A percentile compares a stretch with the other conserved stretches of the same genome.
phyloP scores from a whole-genome alignment of 495 filamentous ascomycete genomes.

The Tetracladium setigerum region DNA sequence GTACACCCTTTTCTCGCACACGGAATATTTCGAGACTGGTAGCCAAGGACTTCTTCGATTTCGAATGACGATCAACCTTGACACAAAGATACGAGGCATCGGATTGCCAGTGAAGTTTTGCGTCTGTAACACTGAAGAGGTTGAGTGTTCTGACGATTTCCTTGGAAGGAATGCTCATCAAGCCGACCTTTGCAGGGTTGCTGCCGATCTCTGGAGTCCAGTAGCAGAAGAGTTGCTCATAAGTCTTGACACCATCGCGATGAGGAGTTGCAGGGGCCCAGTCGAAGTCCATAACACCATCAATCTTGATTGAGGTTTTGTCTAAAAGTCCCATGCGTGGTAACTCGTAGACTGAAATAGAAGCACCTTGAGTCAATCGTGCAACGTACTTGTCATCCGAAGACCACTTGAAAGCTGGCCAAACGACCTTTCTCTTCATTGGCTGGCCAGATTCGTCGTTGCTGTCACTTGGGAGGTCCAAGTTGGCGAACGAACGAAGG shows the following conservation, averaged over 20 bases:
- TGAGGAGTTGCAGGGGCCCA: slow-evolving; percentile 81
- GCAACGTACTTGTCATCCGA: slow-evolving; percentile 95
- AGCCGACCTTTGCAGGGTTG: slow-evolving; percentile 92
- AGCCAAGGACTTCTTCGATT: slow-evolving; percentile 94
- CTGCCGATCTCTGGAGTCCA: slow-evolving; percentile 98
- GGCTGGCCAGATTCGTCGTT: slow-evolving; percentile 56
- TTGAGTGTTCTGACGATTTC: slow-evolving; percentile 89
- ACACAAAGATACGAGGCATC: slow-evolving; percentile 91
- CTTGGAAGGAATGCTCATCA: slow-evolving; percentile 95
- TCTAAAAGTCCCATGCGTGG: slow-evolving; percentile 87
- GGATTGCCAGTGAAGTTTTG: slow-evolving; percentile 96
- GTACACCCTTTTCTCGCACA: slow-evolving; percentile 90
- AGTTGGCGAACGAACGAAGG: slow-evolving; percentile 82
- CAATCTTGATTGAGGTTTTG: slow-evolving; percentile 86
- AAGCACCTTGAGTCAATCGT: slow-evolving; percentile 76
- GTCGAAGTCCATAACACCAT: slow-evolving; percentile 95
- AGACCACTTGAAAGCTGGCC: slow-evolving; percentile 99
- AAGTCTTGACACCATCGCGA: slow-evolving; percentile 73
- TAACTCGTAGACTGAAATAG: slow-evolving; percentile 90
- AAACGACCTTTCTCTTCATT: slow-evolving; percentile 82
- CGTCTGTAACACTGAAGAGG: slow-evolving; percentile 94
- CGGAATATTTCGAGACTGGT: slow-evolving; percentile 99
- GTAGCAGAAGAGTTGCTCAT: slow-evolving; percentile 95
- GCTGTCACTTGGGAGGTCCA: slow-evolving; percentile 59
- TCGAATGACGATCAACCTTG: slow-evolving; percentile 97